These are phyloP conservation scores for Oxyria digyna DNA, from an alignment of 148 eudicot genomes.

Conservation along the genomic window DNA sequence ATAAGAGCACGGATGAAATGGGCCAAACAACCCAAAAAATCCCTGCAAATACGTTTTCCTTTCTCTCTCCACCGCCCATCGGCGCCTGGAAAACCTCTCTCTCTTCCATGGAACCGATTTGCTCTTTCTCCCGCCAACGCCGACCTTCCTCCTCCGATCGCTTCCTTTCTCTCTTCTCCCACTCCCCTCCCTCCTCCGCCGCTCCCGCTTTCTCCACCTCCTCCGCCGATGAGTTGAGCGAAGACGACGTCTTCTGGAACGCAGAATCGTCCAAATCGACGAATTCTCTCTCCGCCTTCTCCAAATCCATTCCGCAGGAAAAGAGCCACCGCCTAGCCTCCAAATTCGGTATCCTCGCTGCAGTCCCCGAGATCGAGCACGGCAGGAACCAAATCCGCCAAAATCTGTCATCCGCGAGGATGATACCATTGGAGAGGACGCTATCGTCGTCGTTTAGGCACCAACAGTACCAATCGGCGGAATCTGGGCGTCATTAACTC, in stretches of 20 bases:
- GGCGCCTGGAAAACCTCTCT: background rate
- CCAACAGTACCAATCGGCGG: conserved; percentile 33
- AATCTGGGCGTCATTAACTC: too few species aligned
- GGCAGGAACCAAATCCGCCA: background rate
- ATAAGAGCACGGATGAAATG: too few species aligned
- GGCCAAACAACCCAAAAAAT: too few species aligned
- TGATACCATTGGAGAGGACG: conserved; percentile 19
- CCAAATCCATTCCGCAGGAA: background rate
- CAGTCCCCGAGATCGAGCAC: conserved; percentile 15
- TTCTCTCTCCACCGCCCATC: background rate
- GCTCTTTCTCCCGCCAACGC: conserved; percentile 11
- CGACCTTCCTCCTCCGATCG: conserved; percentile 19
- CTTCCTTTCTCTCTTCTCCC: conserved; percentile 15
- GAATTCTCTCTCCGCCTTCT: conserved; percentile 9
- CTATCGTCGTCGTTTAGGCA: conserved; percentile 14
- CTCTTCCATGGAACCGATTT: conserved; percentile 13
- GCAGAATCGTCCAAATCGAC: conserved; percentile 12
- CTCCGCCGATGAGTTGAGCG: conserved; percentile 30
- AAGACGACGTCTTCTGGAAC: conserved; percentile 30
- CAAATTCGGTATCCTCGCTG: conserved; percentile 37
- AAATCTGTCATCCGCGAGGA: conserved; percentile 13
- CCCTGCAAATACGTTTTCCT: background rate
- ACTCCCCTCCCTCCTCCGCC: conserved; percentile 7
- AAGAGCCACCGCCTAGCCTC: background rate
- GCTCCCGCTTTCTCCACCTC: background rate